phyloP scores from a whole-genome alignment of 805 yeast species.

The Yueomyces sp. region DNA sequence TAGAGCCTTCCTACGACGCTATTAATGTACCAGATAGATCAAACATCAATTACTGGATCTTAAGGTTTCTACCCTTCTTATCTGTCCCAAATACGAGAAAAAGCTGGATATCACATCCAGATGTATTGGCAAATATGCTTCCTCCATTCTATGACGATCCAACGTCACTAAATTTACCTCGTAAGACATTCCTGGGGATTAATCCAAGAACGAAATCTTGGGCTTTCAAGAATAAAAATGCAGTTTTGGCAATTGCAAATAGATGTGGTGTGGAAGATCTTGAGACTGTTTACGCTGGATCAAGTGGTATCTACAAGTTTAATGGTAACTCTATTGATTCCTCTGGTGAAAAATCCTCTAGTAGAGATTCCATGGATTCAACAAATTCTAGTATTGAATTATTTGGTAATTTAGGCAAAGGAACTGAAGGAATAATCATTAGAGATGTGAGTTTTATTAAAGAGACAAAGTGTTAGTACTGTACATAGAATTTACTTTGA shows the following conservation, averaged over 20 bases:
- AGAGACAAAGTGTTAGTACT: too few relatives aligned
- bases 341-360: slow-evolving; percentile 5
- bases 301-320: slow-evolving; percentile 47
- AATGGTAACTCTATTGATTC: slow-evolving; percentile 20
- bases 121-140: slow-evolving; percentile 3
- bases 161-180: not conserved
- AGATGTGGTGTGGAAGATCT: slow-evolving; percentile 58
- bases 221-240: slow-evolving; percentile 18
- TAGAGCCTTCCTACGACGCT: slow-evolving; percentile 9
- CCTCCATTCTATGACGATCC: not conserved
- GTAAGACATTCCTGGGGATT: slow-evolving; percentile 11
- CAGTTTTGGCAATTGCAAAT: slow-evolving; percentile 41
- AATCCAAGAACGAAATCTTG: slow-evolving; percentile 9
- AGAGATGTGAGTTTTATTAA: slow-evolving; percentile 31
- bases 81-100: slow-evolving; percentile 19
- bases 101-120: slow-evolving; percentile 6
- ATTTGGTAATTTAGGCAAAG: slow-evolving; percentile 46
- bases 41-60: slow-evolving; percentile 62
- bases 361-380: slow-evolving; percentile 24
- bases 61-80: slow-evolving; percentile 53
- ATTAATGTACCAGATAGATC: slow-evolving; percentile 30
- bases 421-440: slow-evolving; percentile 48
- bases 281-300: slow-evolving; percentile 41
- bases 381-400: slow-evolving; percentile 39
- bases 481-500: too few relatives aligned